phyloP scores from a whole-genome alignment of 768 basidiomycete species.

The Boletus reticuloceps region DNA sequence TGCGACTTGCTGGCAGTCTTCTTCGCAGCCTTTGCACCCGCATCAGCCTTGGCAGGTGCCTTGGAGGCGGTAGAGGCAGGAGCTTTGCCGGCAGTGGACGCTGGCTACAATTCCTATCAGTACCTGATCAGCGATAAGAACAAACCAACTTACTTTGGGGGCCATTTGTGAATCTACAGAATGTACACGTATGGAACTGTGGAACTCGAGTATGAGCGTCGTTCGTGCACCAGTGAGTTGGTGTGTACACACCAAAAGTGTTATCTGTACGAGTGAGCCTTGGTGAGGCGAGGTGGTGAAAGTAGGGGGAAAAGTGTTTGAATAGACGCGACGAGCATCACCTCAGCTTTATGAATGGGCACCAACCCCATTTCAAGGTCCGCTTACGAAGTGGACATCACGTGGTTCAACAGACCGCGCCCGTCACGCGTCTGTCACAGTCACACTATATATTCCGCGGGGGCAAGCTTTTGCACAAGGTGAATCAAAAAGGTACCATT shows the following conservation, averaged over 20 bases:
- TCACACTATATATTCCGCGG: slow-evolving; percentile 18
- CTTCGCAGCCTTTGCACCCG: slow-evolving; percentile 53
- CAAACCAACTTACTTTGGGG: slow-evolving; percentile 32
- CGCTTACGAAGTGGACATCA: slow-evolving; percentile 26
- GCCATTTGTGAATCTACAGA: slow-evolving; percentile 34
- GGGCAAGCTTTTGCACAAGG: no score
- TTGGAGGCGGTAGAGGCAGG: slow-evolving; percentile 56
- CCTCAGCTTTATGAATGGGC: slow-evolving; percentile 35
- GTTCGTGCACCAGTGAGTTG: slow-evolving; percentile 1
- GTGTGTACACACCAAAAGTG: slow-evolving; percentile 22
- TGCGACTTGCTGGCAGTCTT: slow-evolving; percentile 59
- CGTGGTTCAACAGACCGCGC: slow-evolving; percentile 37
- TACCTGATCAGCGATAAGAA: slow-evolving; percentile 7
- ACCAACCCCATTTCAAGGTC: slow-evolving; percentile 32
- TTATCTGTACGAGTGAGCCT: slow-evolving; percentile 18
- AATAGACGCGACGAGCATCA: slow-evolving; percentile 26
- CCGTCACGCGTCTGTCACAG: slow-evolving; percentile 33
- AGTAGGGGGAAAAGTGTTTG: slow-evolving; percentile 28
- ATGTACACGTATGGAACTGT: slow-evolving; percentile 31
- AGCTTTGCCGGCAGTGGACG: slow-evolving; percentile 38
- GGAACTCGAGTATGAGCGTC: slow-evolving; percentile 8
- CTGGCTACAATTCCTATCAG: slow-evolving; percentile 34
- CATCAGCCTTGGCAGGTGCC: slow-evolving; percentile 47
- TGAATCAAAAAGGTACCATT: background rate
- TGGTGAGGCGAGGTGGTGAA: slow-evolving; percentile 23